Evolutionary conservation across 1,284 basidiomycete species (phyloP).

Genomic region (Cutaneotrichosporon cavernicola): DNA sequence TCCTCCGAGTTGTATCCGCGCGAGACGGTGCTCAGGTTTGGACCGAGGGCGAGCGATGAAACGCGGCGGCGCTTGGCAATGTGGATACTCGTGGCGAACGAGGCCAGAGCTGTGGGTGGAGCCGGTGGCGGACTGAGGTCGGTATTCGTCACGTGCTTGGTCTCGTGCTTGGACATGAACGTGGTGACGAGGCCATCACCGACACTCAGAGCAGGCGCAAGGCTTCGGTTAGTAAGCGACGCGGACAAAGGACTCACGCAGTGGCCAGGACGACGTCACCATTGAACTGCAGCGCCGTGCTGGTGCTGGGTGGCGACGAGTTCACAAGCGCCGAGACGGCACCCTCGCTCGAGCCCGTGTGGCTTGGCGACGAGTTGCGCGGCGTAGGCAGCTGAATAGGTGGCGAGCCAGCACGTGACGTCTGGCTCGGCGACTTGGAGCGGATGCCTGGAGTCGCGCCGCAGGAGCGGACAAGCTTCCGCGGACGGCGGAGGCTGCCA

Average conservation of each 20-base stretch:
- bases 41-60: conserved; percentile 1
- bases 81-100: not conserved
- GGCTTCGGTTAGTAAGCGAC: not conserved
- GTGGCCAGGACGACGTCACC: not conserved
- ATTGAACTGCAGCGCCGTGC: not conserved
- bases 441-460: not conserved
- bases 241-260: not conserved
- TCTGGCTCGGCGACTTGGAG: not conserved
- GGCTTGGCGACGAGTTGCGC: not conserved
- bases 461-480: not conserved
- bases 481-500: not conserved
- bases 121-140: not conserved
- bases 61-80: not conserved
- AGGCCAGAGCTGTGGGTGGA: not conserved
- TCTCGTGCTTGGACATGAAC: not conserved
- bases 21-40: not conserved
- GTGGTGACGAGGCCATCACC: not conserved
- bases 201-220: not conserved
- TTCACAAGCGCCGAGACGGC: not conserved
- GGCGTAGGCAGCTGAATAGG: not conserved
- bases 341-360: conserved; percentile 1
- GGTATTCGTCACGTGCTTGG: not conserved
- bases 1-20: not conserved
- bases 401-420: not conserved
- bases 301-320: not conserved